Conservation (phyloP, 441 rosid genomes). For the Eugenia klotzschiana region DNA sequence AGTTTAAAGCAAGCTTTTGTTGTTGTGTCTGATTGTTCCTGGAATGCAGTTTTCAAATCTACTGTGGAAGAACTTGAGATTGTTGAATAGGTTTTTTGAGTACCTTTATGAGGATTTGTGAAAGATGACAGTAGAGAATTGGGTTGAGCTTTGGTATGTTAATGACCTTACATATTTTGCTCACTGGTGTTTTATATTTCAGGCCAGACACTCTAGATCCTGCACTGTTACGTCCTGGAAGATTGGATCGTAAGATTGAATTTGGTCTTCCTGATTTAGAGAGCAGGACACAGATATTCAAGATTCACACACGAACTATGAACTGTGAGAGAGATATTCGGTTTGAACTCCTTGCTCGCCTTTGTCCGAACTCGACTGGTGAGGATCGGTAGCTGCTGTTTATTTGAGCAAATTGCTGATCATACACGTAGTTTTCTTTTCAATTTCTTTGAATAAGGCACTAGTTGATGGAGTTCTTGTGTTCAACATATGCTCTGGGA, state of each 20-base stretch:
- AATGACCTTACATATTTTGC: not conserved
- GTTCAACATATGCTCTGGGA: not conserved
- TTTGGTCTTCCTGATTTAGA: constrained; percentile 92
- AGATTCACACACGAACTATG: constrained; percentile 92
- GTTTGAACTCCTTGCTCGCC: constrained; percentile 85
- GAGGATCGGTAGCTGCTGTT: not conserved
- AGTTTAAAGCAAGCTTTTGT: not conserved
- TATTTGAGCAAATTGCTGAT: not conserved
- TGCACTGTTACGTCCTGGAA: constrained; percentile 80
- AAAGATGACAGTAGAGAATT: not conserved
- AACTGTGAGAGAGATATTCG: constrained; percentile 85
- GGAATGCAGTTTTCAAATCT: not conserved
- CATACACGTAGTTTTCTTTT: not conserved
- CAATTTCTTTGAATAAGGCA: not conserved
- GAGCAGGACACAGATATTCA: constrained; percentile 83
- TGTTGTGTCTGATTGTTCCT: not conserved
- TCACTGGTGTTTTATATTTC: not conserved
- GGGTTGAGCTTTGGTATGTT: not conserved
- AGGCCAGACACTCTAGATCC: constrained; percentile 95
- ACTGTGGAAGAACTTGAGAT: not conserved
- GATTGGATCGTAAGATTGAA: constrained; percentile 91
- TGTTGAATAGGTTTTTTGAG: not conserved
- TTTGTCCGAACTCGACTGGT: constrained; percentile 94
- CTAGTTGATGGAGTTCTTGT: not conserved
- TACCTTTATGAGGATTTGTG: not conserved